Base-by-base conservation (phyloP, 208 protist genomes). In the Phytomonas sp. region DNA sequence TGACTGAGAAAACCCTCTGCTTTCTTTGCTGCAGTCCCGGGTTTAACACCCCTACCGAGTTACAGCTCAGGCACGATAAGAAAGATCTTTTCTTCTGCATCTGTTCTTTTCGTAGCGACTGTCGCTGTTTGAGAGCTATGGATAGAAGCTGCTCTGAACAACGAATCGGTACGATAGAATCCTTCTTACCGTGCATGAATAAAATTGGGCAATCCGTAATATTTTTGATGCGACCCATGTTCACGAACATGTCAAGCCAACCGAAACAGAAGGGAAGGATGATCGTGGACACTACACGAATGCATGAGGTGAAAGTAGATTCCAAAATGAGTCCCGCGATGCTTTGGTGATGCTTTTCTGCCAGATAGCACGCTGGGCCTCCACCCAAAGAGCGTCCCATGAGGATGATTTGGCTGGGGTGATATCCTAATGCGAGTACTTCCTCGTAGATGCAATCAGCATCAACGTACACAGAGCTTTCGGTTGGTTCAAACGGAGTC, bases 321-420 rank as follows among this genome's bases (percentile, higher is more conserved):
- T 87, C 74, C 20, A 94, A 64, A 29, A 91, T 78, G 29, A 94
- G 60, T 4, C 83, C 88, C 3, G 71, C 83, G 32, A 94, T 78
- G 9, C 79, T 64, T 6, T 73, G 67, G 66, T 91, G 84, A 68
- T 94, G 77, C 46, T 89, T 80, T 66, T 81, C 43, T 15, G 88
- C 88, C 32, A 94, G 71, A 66, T 91, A 94, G 72, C 79, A 90
- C 9, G 88, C 73, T 2, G 88, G 85, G 0, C 88, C 88, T 9
- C 88, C 88, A 30, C 88, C 88, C 66, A 94, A 77, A n/a, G 83
- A 91, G 61, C 85, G 85, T 37, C 88, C 88, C 60, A 91, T 83
- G 1, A 94, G 62, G 40, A 94, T 60, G 31, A 91, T 83, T 28
- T 62, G 73, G 56, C 72, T 36, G 6, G 79, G 73, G 5, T 67